Evolutionary conservation across 768 basidiomycete genomes (phyloP), one percentile per base, ranked within the genome.

Genomic region (Mycena alexandri): DNA sequence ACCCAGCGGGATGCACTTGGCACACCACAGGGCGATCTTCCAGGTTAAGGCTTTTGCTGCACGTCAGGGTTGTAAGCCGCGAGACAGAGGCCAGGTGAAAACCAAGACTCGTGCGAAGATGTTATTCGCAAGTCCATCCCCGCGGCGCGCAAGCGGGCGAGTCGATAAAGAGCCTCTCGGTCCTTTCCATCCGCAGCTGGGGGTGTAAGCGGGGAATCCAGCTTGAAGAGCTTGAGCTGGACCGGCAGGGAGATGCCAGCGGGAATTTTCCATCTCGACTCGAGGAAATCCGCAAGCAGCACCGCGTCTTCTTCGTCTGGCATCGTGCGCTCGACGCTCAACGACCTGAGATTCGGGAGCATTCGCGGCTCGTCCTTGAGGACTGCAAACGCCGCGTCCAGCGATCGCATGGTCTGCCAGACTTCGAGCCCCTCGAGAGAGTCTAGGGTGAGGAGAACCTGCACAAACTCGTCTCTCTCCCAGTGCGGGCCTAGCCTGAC

Each of bases 371-470:
- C 43, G 9, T 24, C 38, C 24, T 42, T 54, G 24, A 66, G 21
- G 19, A 61, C 9, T 1, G 1, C 13, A 12, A 66, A 42, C 16
- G 10, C 58, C 9, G 44, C 34, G 58, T 66, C 58, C 17, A 55
- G 3, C 34, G 52, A 47, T 5, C 1, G 11, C 36, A 10, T 25
- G 25, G 52, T 58, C 10, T 61, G 60, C 25, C 53, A 7, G 42
- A 66, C 19, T 13, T 61, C 52, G 21, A 66, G 65, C 46, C 42
- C 65, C 38, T 60, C 65, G 14, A 66, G 65, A 13, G 52, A 55
- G 22, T 54, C 44, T 13, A 66, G 24, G 19, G 46, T 44, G 14
- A 9, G 10, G 38, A 66, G 22, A 1, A 66, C 38, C 36, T 33
- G 65, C 52, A 13, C 12, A 14, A 66, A 55, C n/a, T 48, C 3